Conservation (phyloP, 164 flowering plant species). For the Taxillus chinensis region DNA sequence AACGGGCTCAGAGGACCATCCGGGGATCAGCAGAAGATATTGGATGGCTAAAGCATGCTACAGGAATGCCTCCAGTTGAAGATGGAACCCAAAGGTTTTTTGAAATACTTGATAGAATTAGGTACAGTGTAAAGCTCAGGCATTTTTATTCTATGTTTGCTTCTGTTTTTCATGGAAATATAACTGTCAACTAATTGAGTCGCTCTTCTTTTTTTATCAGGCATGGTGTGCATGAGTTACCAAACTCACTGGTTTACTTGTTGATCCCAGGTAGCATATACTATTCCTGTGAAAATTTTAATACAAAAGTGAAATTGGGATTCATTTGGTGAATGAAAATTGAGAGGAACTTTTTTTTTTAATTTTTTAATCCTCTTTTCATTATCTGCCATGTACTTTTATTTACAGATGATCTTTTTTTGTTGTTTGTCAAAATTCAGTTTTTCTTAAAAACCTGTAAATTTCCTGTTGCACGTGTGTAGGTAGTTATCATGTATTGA, state of each 20-base stretch:
- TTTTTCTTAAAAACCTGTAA: no score
- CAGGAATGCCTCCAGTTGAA: slow-evolving; percentile 77
- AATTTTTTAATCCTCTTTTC: neutral
- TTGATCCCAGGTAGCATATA: slow-evolving; percentile 74
- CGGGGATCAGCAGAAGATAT: slow-evolving; percentile 97
- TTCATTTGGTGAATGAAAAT: neutral
- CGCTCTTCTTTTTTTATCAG: slow-evolving; percentile 29
- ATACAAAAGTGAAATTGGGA: neutral
- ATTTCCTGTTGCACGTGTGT: no score
- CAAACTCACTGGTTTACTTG: slow-evolving; percentile 74
- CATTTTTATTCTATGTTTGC: neutral
- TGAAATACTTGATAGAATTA: slow-evolving; percentile 63
- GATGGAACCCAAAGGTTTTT: slow-evolving; percentile 73
- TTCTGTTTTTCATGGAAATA: slow-evolving; percentile 7
- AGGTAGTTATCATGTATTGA: no score
- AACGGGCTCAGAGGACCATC: slow-evolving; percentile 70
- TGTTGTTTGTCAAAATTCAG: no score
- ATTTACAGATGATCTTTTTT: no score
- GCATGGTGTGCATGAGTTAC: slow-evolving; percentile 86
- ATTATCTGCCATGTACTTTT: neutral
- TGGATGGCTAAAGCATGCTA: slow-evolving; percentile 76
- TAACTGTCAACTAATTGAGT: slow-evolving; percentile 9
- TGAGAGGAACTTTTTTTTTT: neutral
- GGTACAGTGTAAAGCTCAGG: slow-evolving; percentile 26
- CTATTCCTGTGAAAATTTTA: neutral